Evolutionary conservation across 352 stramenopile genomes (phyloP).

Genomic region (Peronospora destructor): DNA sequence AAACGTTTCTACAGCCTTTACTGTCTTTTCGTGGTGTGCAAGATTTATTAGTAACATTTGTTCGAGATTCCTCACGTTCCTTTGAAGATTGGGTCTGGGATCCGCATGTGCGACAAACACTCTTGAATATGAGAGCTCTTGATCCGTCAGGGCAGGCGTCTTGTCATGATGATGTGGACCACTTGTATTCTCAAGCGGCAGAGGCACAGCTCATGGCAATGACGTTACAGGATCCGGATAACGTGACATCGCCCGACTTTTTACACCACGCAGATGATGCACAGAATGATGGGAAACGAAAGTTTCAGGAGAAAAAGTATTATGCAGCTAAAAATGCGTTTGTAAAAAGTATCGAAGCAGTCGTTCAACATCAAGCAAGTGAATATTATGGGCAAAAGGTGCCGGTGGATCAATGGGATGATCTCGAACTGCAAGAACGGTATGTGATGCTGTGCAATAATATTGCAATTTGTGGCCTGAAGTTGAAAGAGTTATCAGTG

Average conservation of each 20-base stretch:
- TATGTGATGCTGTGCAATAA: constrained; percentile 75
- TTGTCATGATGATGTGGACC: constrained; percentile 27
- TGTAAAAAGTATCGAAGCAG: constrained; percentile 32
- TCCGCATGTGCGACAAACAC: constrained; percentile 43
- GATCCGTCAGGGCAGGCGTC: constrained; percentile 18
- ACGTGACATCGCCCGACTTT: constrained; percentile 19
- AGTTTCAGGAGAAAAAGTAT: constrained; percentile 56
- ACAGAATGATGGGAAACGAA: constrained; percentile 53
- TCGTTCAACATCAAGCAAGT: constrained; percentile 38
- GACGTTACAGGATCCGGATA: constrained; percentile 18
- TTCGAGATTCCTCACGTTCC: constrained; percentile 43
- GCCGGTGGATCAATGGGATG: constrained; percentile 35
- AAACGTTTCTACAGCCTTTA: constrained; percentile 48
- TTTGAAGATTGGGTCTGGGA: constrained; percentile 82
- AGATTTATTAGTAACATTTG: constrained; percentile 64
- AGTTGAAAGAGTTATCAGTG: constrained; percentile 43
- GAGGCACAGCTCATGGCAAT: constrained; percentile 16
- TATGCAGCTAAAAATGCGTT: constrained; percentile 71
- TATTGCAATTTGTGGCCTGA: constrained; percentile 70
- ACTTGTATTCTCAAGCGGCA: constrained; percentile 39
- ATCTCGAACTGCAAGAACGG: constrained; percentile 27
- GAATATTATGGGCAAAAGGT: constrained; percentile 42
- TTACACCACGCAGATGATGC: constrained; percentile 37
- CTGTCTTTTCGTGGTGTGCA: constrained; percentile 55
- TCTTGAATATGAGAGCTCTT: constrained; percentile 36